A percentile compares a stretch with the other conserved stretches of the same genome.
phyloP scores from a whole-genome alignment of 495 filamentous ascomycete species.

The Saxophila tyrrhenica region DNA sequence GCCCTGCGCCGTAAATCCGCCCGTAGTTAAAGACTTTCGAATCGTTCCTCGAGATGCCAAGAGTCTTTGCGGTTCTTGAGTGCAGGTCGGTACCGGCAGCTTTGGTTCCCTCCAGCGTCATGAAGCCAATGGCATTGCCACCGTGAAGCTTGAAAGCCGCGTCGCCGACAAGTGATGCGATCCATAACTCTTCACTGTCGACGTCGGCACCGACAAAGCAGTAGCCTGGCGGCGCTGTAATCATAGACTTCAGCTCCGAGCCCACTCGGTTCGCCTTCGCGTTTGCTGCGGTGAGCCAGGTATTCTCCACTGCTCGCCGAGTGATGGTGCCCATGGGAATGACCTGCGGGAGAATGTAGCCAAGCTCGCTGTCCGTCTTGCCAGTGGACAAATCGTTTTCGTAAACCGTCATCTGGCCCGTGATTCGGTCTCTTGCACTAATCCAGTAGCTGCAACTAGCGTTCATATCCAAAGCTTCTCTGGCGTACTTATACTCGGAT shows the following conservation, averaged over 20 bases:
- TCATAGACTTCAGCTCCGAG: conserved; percentile 94
- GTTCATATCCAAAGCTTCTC: conserved; percentile 95
- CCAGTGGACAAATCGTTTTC: conserved; percentile 39
- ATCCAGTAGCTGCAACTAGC: conserved; percentile 99
- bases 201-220: conserved; percentile 95
- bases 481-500: conserved; percentile 79
- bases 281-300: conserved; percentile 96
- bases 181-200: conserved; percentile 98
- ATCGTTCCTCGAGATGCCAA: conserved; percentile 87
- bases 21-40: conserved; percentile 99
- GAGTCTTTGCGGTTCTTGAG: conserved; percentile 79
- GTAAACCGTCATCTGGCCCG: conserved; percentile 87
- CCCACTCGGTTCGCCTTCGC: conserved; percentile 91
- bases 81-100: conserved; percentile 88
- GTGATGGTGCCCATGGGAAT: conserved; percentile 99
- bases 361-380: conserved; percentile 35
- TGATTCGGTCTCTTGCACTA: conserved; percentile 82
- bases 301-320: conserved; percentile 91
- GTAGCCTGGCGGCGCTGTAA: conserved; percentile 82
- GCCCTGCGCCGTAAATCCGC: conserved; percentile 89
- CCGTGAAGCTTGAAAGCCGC: conserved; percentile 88
- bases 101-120: conserved; percentile 96
- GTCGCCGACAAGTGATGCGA: conserved; percentile 89
- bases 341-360: conserved; percentile 93
- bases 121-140: conserved; percentile 94